These are phyloP conservation scores for Fusarium sp. DNA, from an alignment of 2,329 filamentous ascomycete genomes.

Conservation along the genomic window DNA sequence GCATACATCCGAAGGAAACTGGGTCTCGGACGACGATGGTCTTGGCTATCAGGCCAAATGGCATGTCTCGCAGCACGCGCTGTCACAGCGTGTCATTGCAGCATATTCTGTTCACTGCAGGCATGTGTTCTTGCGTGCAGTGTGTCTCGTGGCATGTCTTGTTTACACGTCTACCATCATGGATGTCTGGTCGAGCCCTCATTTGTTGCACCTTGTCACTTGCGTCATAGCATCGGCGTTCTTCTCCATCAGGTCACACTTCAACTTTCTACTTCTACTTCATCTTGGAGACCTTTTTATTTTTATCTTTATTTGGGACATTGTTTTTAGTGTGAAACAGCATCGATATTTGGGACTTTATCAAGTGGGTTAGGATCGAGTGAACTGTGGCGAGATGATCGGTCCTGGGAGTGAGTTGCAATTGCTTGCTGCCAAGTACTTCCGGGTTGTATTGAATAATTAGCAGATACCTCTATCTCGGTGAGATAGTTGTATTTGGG, in stretches of 20 bases:
- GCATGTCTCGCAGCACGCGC: neutral
- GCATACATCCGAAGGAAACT: slow-evolving; percentile 1
- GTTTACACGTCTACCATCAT: neutral
- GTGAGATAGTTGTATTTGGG: neutral
- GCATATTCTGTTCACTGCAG: neutral
- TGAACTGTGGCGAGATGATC: neutral
- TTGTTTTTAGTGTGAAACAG: neutral
- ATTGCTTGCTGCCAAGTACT: neutral
- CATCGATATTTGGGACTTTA: slow-evolving; percentile 12
- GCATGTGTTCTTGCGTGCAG: neutral
- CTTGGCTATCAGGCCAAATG: slow-evolving; percentile 6
- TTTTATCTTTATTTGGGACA: neutral
- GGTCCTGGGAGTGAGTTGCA: neutral
- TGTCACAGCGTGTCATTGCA: neutral
- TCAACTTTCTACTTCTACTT: neutral
- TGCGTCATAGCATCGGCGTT: slow-evolving; percentile 44
- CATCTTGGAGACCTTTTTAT: neutral
- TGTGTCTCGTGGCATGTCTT: neutral
- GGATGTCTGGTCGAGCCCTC: neutral
- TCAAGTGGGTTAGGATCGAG: neutral
- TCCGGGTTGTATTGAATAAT: neutral
- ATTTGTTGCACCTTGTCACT: slow-evolving; percentile 9
- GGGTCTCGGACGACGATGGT: neutral
- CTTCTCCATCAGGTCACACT: neutral
- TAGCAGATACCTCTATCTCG: neutral